Evolutionary conservation across 176 grass and related monocot species (phyloP).

Genomic region (Rhynchospora breviuscula): DNA sequence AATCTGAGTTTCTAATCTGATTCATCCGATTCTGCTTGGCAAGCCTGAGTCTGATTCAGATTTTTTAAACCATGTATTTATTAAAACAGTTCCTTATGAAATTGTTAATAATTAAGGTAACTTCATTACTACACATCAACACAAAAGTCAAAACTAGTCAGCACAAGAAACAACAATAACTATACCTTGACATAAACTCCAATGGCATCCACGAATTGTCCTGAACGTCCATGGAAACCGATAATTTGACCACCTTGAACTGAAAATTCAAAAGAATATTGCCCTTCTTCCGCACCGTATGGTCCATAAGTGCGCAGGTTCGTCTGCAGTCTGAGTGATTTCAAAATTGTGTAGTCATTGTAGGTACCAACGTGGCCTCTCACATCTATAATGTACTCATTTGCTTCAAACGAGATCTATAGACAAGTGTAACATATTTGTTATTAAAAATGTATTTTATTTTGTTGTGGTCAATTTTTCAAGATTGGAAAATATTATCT

Average conservation of each 20-base stretch:
- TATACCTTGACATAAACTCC: slow-evolving; percentile 36
- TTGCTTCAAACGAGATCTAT: slow-evolving; percentile 31
- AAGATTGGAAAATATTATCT: background rate
- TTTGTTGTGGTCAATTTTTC: background rate
- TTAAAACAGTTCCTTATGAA: too few relatives aligned
- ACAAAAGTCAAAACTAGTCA: too few relatives aligned
- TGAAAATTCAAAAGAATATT: slow-evolving; percentile 30
- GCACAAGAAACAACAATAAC: background rate
- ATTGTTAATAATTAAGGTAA: too few relatives aligned
- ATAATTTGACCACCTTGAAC: slow-evolving; percentile 35
- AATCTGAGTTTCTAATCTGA: too few relatives aligned
- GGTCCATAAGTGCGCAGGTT: slow-evolving; percentile 38
- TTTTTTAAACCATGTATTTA: too few relatives aligned
- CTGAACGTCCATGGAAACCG: slow-evolving; percentile 47
- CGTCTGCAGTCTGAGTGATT: slow-evolving; percentile 34
- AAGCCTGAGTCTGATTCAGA: too few relatives aligned
- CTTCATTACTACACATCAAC: too few relatives aligned
- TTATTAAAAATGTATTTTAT: background rate
- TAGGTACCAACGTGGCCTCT: slow-evolving; percentile 33
- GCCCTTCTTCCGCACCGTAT: slow-evolving; percentile 32
- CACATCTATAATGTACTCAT: slow-evolving; percentile 30
- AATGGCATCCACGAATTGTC: slow-evolving; percentile 38
- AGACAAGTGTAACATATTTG: background rate
- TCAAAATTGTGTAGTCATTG: slow-evolving; percentile 13
- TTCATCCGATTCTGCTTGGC: too few relatives aligned